A percentile compares a stretch with the other conserved stretches of the same genome.
phyloP scores from a whole-genome alignment of 306 rosid species.

The Vigna radiata region DNA sequence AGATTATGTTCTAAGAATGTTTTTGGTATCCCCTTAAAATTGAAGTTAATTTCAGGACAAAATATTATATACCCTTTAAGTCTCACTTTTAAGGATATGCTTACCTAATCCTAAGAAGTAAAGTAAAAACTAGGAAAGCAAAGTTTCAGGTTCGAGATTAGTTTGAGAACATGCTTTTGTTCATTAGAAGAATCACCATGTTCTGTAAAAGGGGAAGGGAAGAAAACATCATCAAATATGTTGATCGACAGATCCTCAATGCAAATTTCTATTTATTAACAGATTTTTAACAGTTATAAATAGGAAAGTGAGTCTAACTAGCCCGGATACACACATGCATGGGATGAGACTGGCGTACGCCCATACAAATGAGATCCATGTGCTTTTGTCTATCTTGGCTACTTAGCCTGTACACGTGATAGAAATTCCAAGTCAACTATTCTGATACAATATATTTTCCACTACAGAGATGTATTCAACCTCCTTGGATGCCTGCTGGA shows the following conservation, averaged over 20 bases:
- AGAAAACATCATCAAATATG: constrained; percentile 8
- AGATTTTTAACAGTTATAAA: background rate
- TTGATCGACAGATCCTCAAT: background rate
- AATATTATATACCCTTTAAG: background rate
- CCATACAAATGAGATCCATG: background rate
- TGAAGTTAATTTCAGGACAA: background rate
- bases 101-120: background rate
- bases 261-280: background rate
- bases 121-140: background rate
- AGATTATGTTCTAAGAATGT: constrained; percentile 11
- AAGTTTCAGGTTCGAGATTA: constrained; percentile 19
- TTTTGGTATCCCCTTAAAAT: constrained; percentile 10
- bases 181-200: background rate
- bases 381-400: background rate
- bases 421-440: constrained; percentile 21
- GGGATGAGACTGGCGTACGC: background rate
- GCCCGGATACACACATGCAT: background rate
- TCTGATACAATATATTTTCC: constrained; percentile 42
- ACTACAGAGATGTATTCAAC: constrained; percentile 80
- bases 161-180: constrained; percentile 9
- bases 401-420: background rate
- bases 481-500: constrained; percentile 79
- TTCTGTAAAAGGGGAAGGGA: background rate
- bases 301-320: background rate
- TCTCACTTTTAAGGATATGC: constrained; percentile 12